Conservation (phyloP, 1,284 basidiomycete genomes). For the Ustilago loliicola region DNA sequence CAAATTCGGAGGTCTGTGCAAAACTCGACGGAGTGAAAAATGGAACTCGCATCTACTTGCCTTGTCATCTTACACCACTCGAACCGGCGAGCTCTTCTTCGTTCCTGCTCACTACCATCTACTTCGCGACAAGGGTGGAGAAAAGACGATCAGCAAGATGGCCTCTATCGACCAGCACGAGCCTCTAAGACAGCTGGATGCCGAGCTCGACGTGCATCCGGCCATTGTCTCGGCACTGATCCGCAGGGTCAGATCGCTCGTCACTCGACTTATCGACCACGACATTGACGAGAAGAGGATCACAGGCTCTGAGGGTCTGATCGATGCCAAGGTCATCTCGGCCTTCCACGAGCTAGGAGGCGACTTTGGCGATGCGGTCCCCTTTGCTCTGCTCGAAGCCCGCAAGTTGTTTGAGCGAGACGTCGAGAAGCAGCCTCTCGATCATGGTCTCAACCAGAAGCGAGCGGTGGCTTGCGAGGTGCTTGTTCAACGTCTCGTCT, state of each 20-base stretch:
- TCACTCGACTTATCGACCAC: conserved; percentile 51
- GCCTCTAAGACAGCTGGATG: conserved; percentile 39
- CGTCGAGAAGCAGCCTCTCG: conserved; percentile 34
- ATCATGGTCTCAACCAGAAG: conserved; percentile 35
- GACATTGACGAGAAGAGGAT: conserved; percentile 58
- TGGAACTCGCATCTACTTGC: background rate
- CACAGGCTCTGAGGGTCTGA: conserved; percentile 51
- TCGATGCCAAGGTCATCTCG: conserved; percentile 43
- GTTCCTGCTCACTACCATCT: conserved; percentile 5
- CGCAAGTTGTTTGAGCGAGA: conserved; percentile 48
- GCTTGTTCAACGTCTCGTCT: conserved; percentile 54
- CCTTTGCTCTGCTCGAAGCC: conserved; percentile 58
- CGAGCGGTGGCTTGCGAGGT: conserved; percentile 56
- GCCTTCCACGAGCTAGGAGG: conserved; percentile 59
- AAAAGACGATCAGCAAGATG: conserved; percentile 4
- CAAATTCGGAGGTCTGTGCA: background rate
- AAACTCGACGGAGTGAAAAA: background rate
- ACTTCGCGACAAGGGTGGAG: background rate
- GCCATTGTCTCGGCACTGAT: conserved; percentile 56
- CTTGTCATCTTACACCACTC: background rate
- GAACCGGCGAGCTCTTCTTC: background rate
- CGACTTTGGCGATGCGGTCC: conserved; percentile 59
- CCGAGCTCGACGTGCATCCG: conserved; percentile 48
- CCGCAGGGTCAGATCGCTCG: conserved; percentile 49
- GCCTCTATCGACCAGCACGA: conserved; percentile 26